Conservation (phyloP, 108 stramenopile genomes). For the Parietichytrium sp. region DNA sequence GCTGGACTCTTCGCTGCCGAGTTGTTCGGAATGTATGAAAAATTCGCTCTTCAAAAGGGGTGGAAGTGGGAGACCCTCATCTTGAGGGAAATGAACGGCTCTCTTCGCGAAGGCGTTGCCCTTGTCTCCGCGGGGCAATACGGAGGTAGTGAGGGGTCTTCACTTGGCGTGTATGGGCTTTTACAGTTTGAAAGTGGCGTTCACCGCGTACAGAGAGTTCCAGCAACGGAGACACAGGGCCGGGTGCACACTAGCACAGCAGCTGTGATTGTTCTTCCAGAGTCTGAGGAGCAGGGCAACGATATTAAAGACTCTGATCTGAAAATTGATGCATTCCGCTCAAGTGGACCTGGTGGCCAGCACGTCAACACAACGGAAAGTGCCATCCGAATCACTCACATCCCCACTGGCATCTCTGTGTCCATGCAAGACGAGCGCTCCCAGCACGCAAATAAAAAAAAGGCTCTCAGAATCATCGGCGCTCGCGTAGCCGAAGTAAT, state of each 20-base stretch:
- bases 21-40: slow-evolving; percentile 81
- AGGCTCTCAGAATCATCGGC: slow-evolving; percentile 82
- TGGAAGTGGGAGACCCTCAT: slow-evolving; percentile 79
- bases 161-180: slow-evolving; percentile 80
- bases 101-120: slow-evolving; percentile 80
- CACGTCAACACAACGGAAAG: slow-evolving; percentile 99
- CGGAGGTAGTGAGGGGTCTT: too few relatives aligned
- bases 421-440: slow-evolving; percentile 94
- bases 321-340: slow-evolving; percentile 80
- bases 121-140: slow-evolving; percentile 69
- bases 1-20: slow-evolving; percentile 89
- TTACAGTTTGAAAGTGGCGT: slow-evolving; percentile 91
- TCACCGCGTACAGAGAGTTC: slow-evolving; percentile 96
- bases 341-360: slow-evolving; percentile 94
- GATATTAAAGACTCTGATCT: slow-evolving; percentile 71
- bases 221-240: slow-evolving; percentile 83
- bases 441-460: slow-evolving; percentile 91
- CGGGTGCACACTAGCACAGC: slow-evolving; percentile 90
- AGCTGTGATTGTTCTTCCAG: slow-evolving; percentile 85
- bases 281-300: slow-evolving; percentile 61
- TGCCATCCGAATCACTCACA: slow-evolving; percentile 93
- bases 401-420: slow-evolving; percentile 91
- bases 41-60: slow-evolving; percentile 71
- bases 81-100: slow-evolving; percentile 78
- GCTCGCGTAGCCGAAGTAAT: slow-evolving; percentile 73